Percentiles rank a stretch among this genome's conserved stretches.
Evolutionary conservation across 2,329 filamentous ascomycete genomes (phyloP).

Genomic region (Botrytis paeoniae): DNA sequence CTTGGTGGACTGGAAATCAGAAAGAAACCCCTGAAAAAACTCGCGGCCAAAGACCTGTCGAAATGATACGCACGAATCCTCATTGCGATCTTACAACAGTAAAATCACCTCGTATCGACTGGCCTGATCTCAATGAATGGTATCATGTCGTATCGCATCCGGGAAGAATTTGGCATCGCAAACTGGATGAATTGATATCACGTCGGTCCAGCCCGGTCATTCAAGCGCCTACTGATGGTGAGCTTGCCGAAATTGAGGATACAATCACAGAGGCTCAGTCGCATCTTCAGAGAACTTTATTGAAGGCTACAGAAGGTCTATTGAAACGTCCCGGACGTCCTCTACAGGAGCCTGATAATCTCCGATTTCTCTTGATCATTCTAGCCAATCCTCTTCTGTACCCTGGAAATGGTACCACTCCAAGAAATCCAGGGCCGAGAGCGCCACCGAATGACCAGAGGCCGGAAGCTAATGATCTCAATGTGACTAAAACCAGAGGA

Average conservation of each 20-base stretch:
- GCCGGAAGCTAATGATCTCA: background rate
- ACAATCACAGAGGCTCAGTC: constrained; percentile 60
- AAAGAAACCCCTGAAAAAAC: constrained; percentile 39
- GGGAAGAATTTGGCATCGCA: constrained; percentile 62
- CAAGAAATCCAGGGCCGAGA: constrained; percentile 19
- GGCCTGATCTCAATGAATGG: constrained; percentile 69
- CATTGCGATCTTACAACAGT: constrained; percentile 47
- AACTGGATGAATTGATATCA: constrained; percentile 53
- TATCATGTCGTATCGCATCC: constrained; percentile 67
- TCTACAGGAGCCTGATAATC: constrained; percentile 64
- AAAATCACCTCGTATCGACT: constrained; percentile 70
- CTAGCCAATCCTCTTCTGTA: constrained; percentile 76
- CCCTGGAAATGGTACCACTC: constrained; percentile 36
- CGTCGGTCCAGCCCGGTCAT: constrained; percentile 23
- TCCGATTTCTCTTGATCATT: constrained; percentile 75
- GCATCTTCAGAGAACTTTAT: constrained; percentile 64
- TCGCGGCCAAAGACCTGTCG: constrained; percentile 34
- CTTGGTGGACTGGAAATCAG: constrained; percentile 71
- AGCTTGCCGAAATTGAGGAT: constrained; percentile 47
- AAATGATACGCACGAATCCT: constrained; percentile 27
- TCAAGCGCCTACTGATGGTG: constrained; percentile 25
- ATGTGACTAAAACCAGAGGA: constrained; percentile 5
- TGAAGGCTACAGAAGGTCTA: constrained; percentile 76
- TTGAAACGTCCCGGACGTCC: constrained; percentile 75
- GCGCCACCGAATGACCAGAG: constrained; percentile 1